Percentiles rank a stretch among this genome's conserved stretches.
These are phyloP conservation scores for Sugiyamaella lignohabitans DNA, from an alignment of 805 yeast genomes.

Conservation along the genomic window DNA sequence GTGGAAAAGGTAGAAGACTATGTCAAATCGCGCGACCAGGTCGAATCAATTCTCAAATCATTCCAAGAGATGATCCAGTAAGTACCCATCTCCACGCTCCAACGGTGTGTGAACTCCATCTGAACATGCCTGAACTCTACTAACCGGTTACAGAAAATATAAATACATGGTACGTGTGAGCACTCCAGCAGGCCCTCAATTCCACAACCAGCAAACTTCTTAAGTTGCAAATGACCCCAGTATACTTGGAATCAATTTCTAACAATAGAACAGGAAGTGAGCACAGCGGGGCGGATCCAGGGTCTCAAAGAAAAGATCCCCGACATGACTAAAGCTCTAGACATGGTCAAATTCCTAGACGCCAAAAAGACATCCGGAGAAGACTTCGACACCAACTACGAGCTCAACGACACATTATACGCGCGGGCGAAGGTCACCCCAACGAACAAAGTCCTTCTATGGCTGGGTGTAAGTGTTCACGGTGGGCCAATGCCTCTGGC, in stretches of 20 bases:
- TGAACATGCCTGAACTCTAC: not conserved
- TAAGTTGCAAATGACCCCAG: not conserved
- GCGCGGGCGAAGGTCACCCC: slow-evolving; percentile 71
- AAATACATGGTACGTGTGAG: slow-evolving; percentile 69
- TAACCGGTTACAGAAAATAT: slow-evolving; percentile 45
- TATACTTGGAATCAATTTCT: too few species aligned
- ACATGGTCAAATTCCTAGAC: slow-evolving; percentile 57
- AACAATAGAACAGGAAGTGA: slow-evolving; percentile 34
- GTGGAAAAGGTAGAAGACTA: slow-evolving; percentile 74
- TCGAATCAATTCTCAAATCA: slow-evolving; percentile 58
- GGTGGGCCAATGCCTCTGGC: too few species aligned
- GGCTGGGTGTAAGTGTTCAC: slow-evolving; percentile 61
- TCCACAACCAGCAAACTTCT: not conserved
- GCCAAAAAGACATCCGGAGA: slow-evolving; percentile 38
- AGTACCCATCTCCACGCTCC: slow-evolving; percentile 3
- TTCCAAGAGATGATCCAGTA: slow-evolving; percentile 77
- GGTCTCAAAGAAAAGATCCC: slow-evolving; percentile 69
- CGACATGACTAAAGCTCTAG: slow-evolving; percentile 83
- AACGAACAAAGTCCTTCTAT: slow-evolving; percentile 64
- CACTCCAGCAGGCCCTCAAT: slow-evolving; percentile 17
- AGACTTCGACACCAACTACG: slow-evolving; percentile 69
- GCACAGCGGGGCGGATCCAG: slow-evolving; percentile 35
- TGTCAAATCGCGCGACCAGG: slow-evolving; percentile 63
- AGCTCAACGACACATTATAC: slow-evolving; percentile 86
- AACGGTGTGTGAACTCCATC: not conserved